Conservation (phyloP, 106 monocot genomes). For the Platanthera zijinensis region DNA sequence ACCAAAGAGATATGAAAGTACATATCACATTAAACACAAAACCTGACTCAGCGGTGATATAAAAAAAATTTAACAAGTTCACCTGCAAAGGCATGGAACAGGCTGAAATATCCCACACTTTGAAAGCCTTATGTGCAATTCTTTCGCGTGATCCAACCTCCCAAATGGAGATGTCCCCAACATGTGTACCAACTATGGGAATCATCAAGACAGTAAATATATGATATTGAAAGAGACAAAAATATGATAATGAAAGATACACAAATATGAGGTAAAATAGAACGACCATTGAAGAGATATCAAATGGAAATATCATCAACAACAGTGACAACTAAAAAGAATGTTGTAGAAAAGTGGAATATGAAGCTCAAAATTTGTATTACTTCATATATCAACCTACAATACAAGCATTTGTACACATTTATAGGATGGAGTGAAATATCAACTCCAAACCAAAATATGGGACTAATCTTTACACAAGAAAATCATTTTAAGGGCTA, state of each 20-base stretch:
- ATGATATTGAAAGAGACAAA: not conserved
- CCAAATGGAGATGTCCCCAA: conserved; percentile 91
- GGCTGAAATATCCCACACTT: conserved; percentile 68
- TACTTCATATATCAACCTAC: too few relatives aligned
- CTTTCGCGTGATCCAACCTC: conserved; percentile 94
- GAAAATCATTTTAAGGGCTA: too few relatives aligned
- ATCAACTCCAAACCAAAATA: too few relatives aligned
- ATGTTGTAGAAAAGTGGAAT: not conserved
- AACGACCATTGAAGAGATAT: not conserved
- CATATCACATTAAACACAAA: not conserved
- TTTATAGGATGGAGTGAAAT: too few relatives aligned
- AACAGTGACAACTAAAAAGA: not conserved
- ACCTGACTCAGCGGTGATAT: not conserved
- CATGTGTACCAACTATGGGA: conserved; percentile 86
- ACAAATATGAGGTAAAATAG: not conserved
- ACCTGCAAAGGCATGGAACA: conserved; percentile 88
- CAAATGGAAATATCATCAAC: not conserved
- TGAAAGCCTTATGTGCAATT: conserved; percentile 75
- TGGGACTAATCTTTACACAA: too few relatives aligned
- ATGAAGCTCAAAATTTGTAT: too few relatives aligned
- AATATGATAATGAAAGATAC: not conserved
- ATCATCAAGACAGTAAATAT: not conserved
- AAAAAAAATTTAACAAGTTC: not conserved
- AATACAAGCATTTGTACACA: too few relatives aligned
- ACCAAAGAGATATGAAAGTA: not conserved